A percentile compares a stretch with the other conserved stretches of the same genome.
Evolutionary conservation across 2,329 filamentous ascomycete species (phyloP).

Genomic region (Emericellopsis cladophorae): DNA sequence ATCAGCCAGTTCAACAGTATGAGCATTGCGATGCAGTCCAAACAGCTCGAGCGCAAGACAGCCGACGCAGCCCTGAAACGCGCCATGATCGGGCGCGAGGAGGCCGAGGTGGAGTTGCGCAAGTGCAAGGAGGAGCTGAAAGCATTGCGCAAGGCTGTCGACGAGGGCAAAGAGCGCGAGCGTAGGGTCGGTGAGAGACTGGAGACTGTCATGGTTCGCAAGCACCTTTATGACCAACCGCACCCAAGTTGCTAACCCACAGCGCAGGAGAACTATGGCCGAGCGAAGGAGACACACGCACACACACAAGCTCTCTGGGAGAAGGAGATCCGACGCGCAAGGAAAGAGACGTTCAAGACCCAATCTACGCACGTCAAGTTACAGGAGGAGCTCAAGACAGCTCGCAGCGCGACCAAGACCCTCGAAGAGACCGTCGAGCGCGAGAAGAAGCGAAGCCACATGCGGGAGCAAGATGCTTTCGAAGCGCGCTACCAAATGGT

Average conservation of each 20-base stretch:
- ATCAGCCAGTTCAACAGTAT: conserved; percentile 64
- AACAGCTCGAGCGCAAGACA: conserved; percentile 49
- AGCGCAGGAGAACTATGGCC: conserved; percentile 53
- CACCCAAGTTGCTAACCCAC: not conserved
- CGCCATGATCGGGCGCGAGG: conserved; percentile 56
- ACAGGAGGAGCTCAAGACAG: conserved; percentile 60
- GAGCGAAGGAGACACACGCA: conserved; percentile 55
- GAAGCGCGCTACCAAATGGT: conserved; percentile 53
- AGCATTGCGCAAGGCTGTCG: conserved; percentile 41
- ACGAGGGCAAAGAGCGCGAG: conserved; percentile 55
- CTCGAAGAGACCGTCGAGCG: conserved; percentile 47
- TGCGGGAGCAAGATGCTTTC: conserved; percentile 58
- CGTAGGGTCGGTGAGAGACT: conserved; percentile 52
- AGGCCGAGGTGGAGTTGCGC: conserved; percentile 57
- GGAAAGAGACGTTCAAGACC: conserved; percentile 66
- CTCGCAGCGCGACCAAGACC: conserved; percentile 39
- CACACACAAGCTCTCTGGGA: conserved; percentile 59
- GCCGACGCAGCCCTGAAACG: conserved; percentile 54
- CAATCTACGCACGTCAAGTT: conserved; percentile 56
- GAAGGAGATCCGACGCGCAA: conserved; percentile 56
- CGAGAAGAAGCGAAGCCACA: conserved; percentile 48
- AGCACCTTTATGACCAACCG: not conserved
- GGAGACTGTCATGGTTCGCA: conserved; percentile 55
- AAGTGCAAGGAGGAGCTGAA: conserved; percentile 48
- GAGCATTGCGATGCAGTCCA: conserved; percentile 45